A percentile compares a stretch with the other conserved stretches of the same genome.
These are phyloP conservation scores for Kappamyces sp. DNA, from an alignment of 192 early-diverging fungal genomes.

Conservation along the genomic window DNA sequence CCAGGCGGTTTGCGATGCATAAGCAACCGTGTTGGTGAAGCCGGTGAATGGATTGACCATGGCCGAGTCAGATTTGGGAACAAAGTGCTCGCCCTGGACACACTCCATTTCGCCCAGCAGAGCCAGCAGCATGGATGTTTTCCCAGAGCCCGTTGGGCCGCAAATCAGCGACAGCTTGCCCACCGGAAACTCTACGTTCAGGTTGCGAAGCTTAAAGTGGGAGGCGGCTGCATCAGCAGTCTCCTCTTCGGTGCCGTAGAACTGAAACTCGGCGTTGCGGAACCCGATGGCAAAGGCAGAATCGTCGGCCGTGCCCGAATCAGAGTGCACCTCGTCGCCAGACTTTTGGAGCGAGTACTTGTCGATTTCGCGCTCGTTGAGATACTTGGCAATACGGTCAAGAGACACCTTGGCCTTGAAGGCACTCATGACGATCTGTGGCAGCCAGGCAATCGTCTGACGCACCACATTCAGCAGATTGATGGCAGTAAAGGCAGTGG, in stretches of 20 bases:
- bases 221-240: not conserved
- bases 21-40: slow-evolving; percentile 49
- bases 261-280: slow-evolving; percentile 1
- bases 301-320: slow-evolving; percentile 8
- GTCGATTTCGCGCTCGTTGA: slow-evolving; percentile 27
- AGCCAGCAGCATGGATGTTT: slow-evolving; percentile 68
- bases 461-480: slow-evolving; percentile 22
- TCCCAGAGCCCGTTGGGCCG: slow-evolving; percentile 89
- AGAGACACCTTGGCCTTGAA: slow-evolving; percentile 48
- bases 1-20: slow-evolving; percentile 67
- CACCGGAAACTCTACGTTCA: slow-evolving; percentile 17
- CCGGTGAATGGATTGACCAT: not conserved
- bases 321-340: slow-evolving; percentile 6
- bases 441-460: slow-evolving; percentile 19
- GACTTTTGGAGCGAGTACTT: slow-evolving; percentile 3
- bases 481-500: slow-evolving; percentile 42
- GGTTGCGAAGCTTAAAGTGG: slow-evolving; percentile 4
- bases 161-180: slow-evolving; percentile 61
- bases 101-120: slow-evolving; percentile 78
- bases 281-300: slow-evolving; percentile 2
- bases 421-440: slow-evolving; percentile 26
- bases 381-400: slow-evolving; percentile 35
- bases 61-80: slow-evolving; percentile 18
- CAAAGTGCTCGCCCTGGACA: slow-evolving; percentile 22
- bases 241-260: slow-evolving; percentile 3